Evolutionary conservation across 257 asterid genomes (phyloP).

Genomic region (Striga asiatica): DNA sequence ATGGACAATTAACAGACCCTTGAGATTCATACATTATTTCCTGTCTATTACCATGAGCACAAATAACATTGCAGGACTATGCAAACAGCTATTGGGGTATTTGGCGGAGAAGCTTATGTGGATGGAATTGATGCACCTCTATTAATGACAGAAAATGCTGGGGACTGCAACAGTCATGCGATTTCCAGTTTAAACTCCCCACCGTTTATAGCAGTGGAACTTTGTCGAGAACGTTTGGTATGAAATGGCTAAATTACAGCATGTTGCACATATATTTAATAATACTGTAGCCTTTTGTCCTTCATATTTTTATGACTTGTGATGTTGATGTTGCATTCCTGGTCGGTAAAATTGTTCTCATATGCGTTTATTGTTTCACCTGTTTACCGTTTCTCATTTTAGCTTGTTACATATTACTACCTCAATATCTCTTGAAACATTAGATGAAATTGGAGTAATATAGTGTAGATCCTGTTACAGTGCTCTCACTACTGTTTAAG

Average conservation of each 20-base stretch:
- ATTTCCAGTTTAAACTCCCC: slow-evolving; percentile 79
- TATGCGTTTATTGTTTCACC: background rate
- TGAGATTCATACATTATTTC: background rate
- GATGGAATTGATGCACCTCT: slow-evolving; percentile 55
- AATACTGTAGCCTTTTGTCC: background rate
- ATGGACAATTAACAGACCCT: background rate
- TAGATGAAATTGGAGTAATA: background rate
- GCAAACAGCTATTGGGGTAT: slow-evolving; percentile 95
- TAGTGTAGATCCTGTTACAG: no score
- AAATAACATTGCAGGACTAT: slow-evolving; percentile 59
- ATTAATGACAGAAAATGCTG: slow-evolving; percentile 56
- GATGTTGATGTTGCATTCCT: slow-evolving; percentile 4
- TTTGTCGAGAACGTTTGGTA: slow-evolving; percentile 93
- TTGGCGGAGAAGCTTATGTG: slow-evolving; percentile 62
- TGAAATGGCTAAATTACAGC: slow-evolving; percentile 4
- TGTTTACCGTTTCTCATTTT: background rate
- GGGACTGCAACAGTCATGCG: slow-evolving; percentile 58
- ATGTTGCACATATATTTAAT: background rate
- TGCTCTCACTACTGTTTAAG: background rate
- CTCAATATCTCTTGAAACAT: background rate
- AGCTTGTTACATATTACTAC: background rate
- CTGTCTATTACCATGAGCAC: background rate
- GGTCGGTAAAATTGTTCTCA: background rate
- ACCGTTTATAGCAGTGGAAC: slow-evolving; percentile 69
- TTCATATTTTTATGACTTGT: background rate